These are phyloP conservation scores for Fusarium sp. DNA, from an alignment of 2,329 filamentous ascomycete species.

Conservation along the genomic window DNA sequence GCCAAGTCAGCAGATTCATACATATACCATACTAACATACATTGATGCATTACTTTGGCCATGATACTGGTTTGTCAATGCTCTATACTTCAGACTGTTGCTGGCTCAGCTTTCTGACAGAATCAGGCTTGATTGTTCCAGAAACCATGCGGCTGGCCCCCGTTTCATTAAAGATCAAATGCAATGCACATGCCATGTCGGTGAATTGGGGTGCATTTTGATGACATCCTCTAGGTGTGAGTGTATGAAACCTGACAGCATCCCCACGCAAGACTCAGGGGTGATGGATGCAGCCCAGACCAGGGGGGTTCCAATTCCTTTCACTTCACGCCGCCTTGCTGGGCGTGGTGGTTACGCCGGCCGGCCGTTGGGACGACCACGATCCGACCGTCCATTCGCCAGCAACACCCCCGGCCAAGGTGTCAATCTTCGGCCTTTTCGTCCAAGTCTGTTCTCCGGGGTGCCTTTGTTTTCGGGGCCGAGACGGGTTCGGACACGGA, in stretches of 20 bases:
- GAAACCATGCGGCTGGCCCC: conserved; percentile 24
- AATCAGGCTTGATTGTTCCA: conserved; percentile 8
- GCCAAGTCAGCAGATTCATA: background rate
- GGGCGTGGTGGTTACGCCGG: conserved; percentile 31
- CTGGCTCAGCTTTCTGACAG: conserved; percentile 13
- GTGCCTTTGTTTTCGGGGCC: conserved; percentile 14
- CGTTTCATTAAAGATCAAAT: conserved; percentile 23
- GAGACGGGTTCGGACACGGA: conserved; percentile 10
- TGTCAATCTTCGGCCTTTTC: conserved; percentile 23
- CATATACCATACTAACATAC: background rate
- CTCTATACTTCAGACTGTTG: background rate
- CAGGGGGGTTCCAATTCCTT: background rate
- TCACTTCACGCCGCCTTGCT: conserved; percentile 23
- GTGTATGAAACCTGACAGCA: background rate
- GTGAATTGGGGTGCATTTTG: background rate
- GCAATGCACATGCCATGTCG: conserved; percentile 13
- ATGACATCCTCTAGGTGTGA: background rate
- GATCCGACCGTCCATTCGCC: conserved; percentile 33
- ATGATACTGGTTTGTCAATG: background rate
- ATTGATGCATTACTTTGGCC: background rate
- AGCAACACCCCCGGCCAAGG: conserved; percentile 4
- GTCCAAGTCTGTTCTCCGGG: conserved; percentile 20
- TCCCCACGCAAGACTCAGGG: conserved; percentile 1
- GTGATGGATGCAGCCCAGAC: background rate
- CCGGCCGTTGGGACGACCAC: conserved; percentile 31